A percentile compares a stretch with the other conserved stretches of the same genome.
These are phyloP conservation scores for Chlorella sp. DNA, from an alignment of 139 green algal genomes.

Conservation along the genomic window DNA sequence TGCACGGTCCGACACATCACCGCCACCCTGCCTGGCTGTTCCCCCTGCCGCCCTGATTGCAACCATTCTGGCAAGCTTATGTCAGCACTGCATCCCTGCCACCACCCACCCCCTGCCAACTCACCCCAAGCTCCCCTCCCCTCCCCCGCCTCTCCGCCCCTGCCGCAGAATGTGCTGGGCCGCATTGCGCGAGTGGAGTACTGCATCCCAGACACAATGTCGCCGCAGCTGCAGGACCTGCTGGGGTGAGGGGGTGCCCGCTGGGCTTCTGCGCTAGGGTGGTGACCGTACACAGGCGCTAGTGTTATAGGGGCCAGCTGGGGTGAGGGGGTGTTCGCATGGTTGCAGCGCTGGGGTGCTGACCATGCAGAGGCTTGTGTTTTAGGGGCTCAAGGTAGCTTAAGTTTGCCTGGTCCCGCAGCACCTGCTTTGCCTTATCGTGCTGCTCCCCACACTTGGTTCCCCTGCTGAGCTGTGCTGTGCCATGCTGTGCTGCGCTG, in stretches of 20 bases:
- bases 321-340: not conserved
- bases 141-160: not conserved
- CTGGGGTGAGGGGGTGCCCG: not conserved
- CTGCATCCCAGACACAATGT: conserved; percentile 37
- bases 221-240: conserved; percentile 40
- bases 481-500: not conserved
- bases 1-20: too few species aligned
- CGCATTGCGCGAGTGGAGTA: conserved; percentile 52
- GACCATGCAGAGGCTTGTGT: too few species aligned
- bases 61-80: not conserved
- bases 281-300: too few species aligned
- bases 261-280: too few species aligned
- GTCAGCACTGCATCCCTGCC: too few species aligned
- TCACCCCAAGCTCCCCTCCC: not conserved
- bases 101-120: not conserved
- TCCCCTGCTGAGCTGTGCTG: not conserved
- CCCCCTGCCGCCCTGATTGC: not conserved
- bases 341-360: too few species aligned
- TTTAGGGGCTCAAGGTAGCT: too few species aligned
- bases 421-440: not conserved
- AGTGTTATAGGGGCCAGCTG: too few species aligned
- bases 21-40: not conserved
- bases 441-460: not conserved
- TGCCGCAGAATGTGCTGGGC: conserved; percentile 29
- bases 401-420: not conserved